phyloP scores from a whole-genome alignment of 108 stramenopile species.

The Cylindrotheca closterium region DNA sequence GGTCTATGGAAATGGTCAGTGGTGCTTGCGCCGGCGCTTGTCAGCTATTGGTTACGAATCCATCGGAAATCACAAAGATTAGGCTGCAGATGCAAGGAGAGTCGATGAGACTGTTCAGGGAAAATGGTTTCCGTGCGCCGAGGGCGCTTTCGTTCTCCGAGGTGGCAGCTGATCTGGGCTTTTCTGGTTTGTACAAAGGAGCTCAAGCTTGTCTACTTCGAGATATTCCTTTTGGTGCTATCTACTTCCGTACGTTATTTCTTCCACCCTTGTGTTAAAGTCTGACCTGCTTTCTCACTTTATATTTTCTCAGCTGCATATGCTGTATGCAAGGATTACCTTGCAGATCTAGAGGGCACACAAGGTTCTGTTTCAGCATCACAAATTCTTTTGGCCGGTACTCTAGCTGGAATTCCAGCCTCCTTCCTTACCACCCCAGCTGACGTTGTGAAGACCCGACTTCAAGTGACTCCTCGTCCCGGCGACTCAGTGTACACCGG shows the following conservation, averaged over 20 bases:
- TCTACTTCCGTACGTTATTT: too few relatives aligned
- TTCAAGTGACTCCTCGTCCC: slow-evolving; percentile 60
- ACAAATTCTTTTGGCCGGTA: slow-evolving; percentile 35
- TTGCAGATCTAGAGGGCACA: not conserved
- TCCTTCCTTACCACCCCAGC: slow-evolving; percentile 72
- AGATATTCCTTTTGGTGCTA: slow-evolving; percentile 66
- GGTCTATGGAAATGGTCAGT: slow-evolving; percentile 37
- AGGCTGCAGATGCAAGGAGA: slow-evolving; percentile 54
- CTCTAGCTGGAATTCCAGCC: slow-evolving; percentile 49
- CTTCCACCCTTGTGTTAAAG: too few relatives aligned
- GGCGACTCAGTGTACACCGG: slow-evolving; percentile 44
- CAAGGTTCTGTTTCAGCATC: slow-evolving; percentile 1
- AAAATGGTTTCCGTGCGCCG: slow-evolving; percentile 7
- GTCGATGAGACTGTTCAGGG: slow-evolving; percentile 15
- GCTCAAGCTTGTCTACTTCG: slow-evolving; percentile 53
- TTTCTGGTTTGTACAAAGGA: slow-evolving; percentile 58
- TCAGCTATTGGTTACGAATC: slow-evolving; percentile 72
- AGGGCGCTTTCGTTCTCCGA: slow-evolving; percentile 14
- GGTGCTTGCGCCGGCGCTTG: slow-evolving; percentile 62
- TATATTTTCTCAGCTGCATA: too few relatives aligned
- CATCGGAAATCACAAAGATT: slow-evolving; percentile 74
- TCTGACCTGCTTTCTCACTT: too few relatives aligned
- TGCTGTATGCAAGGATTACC: slow-evolving; percentile 34
- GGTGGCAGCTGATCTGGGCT: slow-evolving; percentile 42
- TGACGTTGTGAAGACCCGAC: slow-evolving; percentile 81